Base-by-base conservation (phyloP, 2,329 filamentous ascomycete genomes). In the Malbranchea zuffiana region DNA sequence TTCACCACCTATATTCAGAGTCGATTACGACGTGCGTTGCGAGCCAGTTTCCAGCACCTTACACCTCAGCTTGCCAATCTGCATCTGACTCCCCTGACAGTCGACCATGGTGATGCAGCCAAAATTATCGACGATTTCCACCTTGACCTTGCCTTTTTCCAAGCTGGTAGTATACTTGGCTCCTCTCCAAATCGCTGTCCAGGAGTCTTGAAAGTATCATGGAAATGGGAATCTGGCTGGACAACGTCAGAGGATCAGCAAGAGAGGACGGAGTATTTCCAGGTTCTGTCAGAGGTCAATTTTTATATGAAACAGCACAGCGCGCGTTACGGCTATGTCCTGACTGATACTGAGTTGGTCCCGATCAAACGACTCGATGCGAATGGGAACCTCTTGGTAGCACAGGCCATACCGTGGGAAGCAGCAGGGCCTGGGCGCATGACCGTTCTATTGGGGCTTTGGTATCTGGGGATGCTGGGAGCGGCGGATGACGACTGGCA, bases 231-330 rank as follows among this genome's bases (percentile, higher is more conserved):
- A 6, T 36, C 32, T 29, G 16, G 26, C n/a, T 32, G 17, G 18
- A 17, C 5, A 25, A 25, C 20, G 17, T 18, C 15, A n/a, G 3
- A 27, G 12, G 17, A 6, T 3, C n/a, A 19, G 16, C 15, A 3
- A 23, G 32, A 36, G n/a, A 21, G 18, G 6, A 40, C 3, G 15
- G 35, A 38, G 16, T 44, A 34, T 35, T 10, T 21, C 15, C 42
- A 42, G 29, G 40, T 40, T 4, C 32, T 44, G 11, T 37, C 30
- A 4, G 28, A 44, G 20, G 31, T 43, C 17, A 35, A 38, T n/a
- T 40, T n/a, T 21, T 37, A 43, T 17, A 41, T 43, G 41, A 31
- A 32, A 37, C 40, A 43, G 27, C 32, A 41, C 28, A 26, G 37
- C 16, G 18, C 37, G 11, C 40, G 32, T 8, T 43, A 45, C 17